Conservation (phyloP, 495 filamentous ascomycete genomes). For the Tuber magnatum region DNA sequence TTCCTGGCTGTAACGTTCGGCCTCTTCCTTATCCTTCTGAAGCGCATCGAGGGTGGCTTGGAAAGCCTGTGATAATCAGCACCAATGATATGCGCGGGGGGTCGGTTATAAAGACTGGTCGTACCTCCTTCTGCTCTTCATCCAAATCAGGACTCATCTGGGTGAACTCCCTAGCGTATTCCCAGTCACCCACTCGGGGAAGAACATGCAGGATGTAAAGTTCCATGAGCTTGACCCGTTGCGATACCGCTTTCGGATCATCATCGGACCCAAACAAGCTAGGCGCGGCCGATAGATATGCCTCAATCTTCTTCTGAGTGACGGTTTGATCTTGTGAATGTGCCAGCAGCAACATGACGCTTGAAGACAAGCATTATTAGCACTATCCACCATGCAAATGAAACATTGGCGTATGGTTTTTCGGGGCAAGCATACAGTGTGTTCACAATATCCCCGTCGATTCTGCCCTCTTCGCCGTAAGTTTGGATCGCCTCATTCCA, state of each 20-base stretch:
- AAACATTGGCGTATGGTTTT: not conserved
- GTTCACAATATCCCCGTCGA: constrained; percentile 86
- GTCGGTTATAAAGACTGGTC: constrained; percentile 35
- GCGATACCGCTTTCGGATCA: constrained; percentile 32
- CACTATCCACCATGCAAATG: not conserved
- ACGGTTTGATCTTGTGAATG: constrained; percentile 74
- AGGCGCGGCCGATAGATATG: constrained; percentile 72
- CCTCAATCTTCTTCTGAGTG: constrained; percentile 83
- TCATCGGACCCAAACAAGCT: constrained; percentile 43
- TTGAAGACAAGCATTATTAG: constrained; percentile 32
- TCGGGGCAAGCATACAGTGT: constrained; percentile 24
- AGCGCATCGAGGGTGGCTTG: constrained; percentile 35
- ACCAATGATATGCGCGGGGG: not conserved
- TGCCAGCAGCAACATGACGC: constrained; percentile 77
- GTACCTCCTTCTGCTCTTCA: constrained; percentile 77
- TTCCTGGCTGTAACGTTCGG: constrained; percentile 46
- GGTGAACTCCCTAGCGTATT: constrained; percentile 87
- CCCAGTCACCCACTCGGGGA: constrained; percentile 85
- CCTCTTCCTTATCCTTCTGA: constrained; percentile 50
- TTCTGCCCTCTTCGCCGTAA: constrained; percentile 73
- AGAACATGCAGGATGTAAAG: constrained; percentile 90
- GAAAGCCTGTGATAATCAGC: constrained; percentile 26
- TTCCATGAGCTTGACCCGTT: constrained; percentile 79
- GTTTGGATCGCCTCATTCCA: constrained; percentile 87
- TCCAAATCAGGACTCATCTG: constrained; percentile 74